These are phyloP conservation scores for Raddia distichophylla DNA, from an alignment of 176 grass and related monocot species.

Conservation along the genomic window DNA sequence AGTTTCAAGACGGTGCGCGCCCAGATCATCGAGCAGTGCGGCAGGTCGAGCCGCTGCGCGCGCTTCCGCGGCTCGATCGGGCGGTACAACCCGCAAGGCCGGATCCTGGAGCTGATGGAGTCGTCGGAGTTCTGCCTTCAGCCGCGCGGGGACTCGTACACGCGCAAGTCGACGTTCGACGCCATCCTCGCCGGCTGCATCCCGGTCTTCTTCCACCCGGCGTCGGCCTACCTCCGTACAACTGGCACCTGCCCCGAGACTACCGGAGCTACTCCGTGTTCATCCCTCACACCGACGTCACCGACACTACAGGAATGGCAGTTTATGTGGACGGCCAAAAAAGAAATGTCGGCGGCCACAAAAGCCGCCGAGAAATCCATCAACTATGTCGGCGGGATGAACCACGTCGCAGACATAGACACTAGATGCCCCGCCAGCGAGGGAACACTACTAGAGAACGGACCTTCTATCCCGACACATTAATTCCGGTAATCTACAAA, in stretches of 20 bases:
- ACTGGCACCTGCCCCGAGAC: neutral
- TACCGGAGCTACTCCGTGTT: conserved; percentile 13
- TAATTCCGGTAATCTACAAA: too few species aligned
- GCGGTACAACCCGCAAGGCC: neutral
- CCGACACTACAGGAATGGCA: too few species aligned
- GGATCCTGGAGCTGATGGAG: neutral
- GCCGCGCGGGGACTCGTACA: neutral
- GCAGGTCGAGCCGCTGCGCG: neutral
- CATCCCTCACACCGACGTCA: neutral
- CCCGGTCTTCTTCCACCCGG: conserved; percentile 53
- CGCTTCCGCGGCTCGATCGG: neutral
- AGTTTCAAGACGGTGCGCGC: neutral
- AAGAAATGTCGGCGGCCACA: too few species aligned
- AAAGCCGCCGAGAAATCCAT: too few species aligned
- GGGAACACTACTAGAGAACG: too few species aligned
- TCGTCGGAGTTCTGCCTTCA: too few species aligned
- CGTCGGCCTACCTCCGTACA: conserved; percentile 31
- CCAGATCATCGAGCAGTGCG: too few species aligned
- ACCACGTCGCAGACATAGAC: too few species aligned
- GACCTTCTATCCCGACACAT: too few species aligned
- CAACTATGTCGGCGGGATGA: too few species aligned
- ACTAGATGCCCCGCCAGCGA: too few species aligned
- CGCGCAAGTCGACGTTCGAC: conserved; percentile 38
- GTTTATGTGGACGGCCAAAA: too few species aligned
- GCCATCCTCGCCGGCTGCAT: conserved; percentile 50